These are phyloP conservation scores for Colletotrichum lindemuthianum DNA, from an alignment of 2,329 filamentous ascomycete genomes.

Conservation along the genomic window DNA sequence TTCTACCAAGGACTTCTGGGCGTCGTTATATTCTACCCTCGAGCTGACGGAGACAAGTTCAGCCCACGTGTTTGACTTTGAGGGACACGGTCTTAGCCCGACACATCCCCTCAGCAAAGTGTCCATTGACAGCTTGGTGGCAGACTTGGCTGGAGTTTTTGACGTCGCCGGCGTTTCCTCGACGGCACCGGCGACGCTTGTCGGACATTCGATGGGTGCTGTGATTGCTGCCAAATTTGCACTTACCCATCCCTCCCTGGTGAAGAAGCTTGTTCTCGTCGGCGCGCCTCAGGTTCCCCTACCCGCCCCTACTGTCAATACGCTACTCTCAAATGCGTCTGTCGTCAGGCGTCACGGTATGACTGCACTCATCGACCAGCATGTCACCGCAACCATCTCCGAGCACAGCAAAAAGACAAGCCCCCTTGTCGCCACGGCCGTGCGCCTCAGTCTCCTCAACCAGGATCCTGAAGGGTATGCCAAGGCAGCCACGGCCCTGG, in stretches of 20 bases:
- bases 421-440: conserved; percentile 52
- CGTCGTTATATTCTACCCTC: conserved; percentile 53
- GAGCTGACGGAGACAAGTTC: conserved; percentile 43
- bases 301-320: conserved; percentile 46
- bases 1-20: conserved; percentile 55
- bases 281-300: conserved; percentile 59
- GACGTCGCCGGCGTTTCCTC: conserved; percentile 43
- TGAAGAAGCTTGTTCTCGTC: conserved; percentile 57
- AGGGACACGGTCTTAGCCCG: conserved; percentile 65
- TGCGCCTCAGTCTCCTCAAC: conserved; percentile 54
- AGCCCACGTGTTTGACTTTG: conserved; percentile 61
- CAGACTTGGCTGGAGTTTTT: conserved; percentile 53
- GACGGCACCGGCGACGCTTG: conserved; percentile 47
- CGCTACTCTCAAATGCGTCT: conserved; percentile 47
- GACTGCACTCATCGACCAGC: conserved; percentile 50
- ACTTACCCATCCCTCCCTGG: conserved; percentile 48
- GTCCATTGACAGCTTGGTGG: conserved; percentile 54
- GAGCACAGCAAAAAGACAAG: conserved; percentile 47
- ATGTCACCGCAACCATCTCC: conserved; percentile 50
- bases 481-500: conserved; percentile 62
- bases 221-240: conserved; percentile 57
- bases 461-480: conserved; percentile 65
- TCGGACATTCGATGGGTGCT: conserved; percentile 64
- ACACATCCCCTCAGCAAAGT: conserved; percentile 55
- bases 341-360: conserved; percentile 56